phyloP scores from a whole-genome alignment of 352 stramenopile genomes.

The Aphanomyces euteiches region DNA sequence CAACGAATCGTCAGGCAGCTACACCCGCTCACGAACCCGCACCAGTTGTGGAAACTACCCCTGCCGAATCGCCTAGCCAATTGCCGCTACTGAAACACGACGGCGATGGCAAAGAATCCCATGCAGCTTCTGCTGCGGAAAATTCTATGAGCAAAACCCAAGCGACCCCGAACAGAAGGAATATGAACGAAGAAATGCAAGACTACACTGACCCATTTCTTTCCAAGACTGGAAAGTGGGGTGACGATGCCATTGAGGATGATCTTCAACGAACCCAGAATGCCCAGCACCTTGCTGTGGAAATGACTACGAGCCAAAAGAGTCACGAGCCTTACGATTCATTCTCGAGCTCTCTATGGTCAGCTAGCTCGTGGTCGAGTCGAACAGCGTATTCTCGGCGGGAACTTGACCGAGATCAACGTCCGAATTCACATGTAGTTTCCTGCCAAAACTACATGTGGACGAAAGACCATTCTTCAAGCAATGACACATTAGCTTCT shows the following conservation, averaged over 20 bases:
- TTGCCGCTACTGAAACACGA: slow-evolving; percentile 28
- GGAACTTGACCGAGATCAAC: slow-evolving; percentile 32
- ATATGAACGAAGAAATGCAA: not conserved
- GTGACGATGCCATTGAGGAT: slow-evolving; percentile 67
- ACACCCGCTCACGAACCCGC: slow-evolving; percentile 13
- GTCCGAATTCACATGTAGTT: slow-evolving; percentile 16
- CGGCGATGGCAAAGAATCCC: not conserved
- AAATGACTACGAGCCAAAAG: slow-evolving; percentile 35
- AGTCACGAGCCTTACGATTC: slow-evolving; percentile 29
- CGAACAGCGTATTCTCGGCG: slow-evolving; percentile 24
- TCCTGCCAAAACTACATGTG: not conserved
- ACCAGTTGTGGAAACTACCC: not conserved
- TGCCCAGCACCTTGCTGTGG: slow-evolving; percentile 44
- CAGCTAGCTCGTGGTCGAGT: slow-evolving; percentile 32
- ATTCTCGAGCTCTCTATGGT: slow-evolving; percentile 30
- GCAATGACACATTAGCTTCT: not conserved
- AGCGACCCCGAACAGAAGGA: not conserved
- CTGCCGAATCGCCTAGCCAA: too few relatives aligned
- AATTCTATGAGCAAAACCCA: too few relatives aligned
- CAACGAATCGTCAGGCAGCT: slow-evolving; percentile 13
- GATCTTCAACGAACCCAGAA: slow-evolving; percentile 34
- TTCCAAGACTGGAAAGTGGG: slow-evolving; percentile 47
- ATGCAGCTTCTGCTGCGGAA: too few relatives aligned
- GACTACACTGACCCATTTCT: not conserved
- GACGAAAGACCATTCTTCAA: not conserved